Evolutionary conservation across 352 stramenopile species (phyloP).

Genomic region (Globisporangium spinosum): DNA sequence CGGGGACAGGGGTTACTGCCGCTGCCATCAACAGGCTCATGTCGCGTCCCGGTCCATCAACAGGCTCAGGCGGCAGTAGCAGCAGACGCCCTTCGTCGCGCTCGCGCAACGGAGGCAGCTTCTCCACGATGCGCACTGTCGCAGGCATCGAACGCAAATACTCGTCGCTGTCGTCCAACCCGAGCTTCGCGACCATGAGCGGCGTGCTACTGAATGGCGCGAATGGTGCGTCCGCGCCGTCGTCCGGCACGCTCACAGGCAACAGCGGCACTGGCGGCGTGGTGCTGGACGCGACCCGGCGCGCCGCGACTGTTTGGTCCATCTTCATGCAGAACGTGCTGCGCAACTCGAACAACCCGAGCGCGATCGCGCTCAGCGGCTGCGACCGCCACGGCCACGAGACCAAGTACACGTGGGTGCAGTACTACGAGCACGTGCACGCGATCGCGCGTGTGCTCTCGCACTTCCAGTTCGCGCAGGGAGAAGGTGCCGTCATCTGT

Average conservation of each 20-base stretch:
- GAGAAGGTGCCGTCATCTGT: slow-evolving; percentile 59
- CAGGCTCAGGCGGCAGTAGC: neutral
- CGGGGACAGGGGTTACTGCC: neutral
- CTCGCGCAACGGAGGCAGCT: slow-evolving; percentile 15
- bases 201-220: neutral
- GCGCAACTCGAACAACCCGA: slow-evolving; percentile 12
- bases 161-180: slow-evolving; percentile 7
- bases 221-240: neutral
- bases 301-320: slow-evolving; percentile 13
- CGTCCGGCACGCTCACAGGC: neutral
- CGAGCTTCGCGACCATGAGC: slow-evolving; percentile 8
- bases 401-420: slow-evolving; percentile 28
- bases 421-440: slow-evolving; percentile 31
- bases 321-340: slow-evolving; percentile 20
- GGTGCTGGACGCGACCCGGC: slow-evolving; percentile 12
- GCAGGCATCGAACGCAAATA: slow-evolving; percentile 11
- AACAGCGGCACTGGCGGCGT: neutral
- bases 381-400: slow-evolving; percentile 5
- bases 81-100: slow-evolving; percentile 2
- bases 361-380: slow-evolving; percentile 18
- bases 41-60: neutral
- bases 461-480: slow-evolving; percentile 46
- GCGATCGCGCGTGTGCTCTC: slow-evolving; percentile 41
- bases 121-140: neutral
- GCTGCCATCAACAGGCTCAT: neutral